These are phyloP conservation scores for Pascua guehoae DNA, from an alignment of 1,284 basidiomycete species.

Conservation along the genomic window DNA sequence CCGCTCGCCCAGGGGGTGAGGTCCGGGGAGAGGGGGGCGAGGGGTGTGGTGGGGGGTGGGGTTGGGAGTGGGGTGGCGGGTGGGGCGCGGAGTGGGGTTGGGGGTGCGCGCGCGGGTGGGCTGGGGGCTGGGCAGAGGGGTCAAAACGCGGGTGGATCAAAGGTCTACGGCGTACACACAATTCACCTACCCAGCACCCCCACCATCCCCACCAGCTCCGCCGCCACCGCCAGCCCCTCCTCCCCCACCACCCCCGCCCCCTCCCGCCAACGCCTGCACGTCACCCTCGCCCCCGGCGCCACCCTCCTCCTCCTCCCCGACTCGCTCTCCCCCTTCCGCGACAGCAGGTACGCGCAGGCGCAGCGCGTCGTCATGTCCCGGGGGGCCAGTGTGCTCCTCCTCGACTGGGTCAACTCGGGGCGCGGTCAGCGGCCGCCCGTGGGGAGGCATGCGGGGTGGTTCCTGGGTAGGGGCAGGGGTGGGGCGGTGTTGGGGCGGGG, in stretches of 20 bases:
- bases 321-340: constrained; percentile 83
- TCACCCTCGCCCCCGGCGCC: constrained; percentile 56
- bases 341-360: constrained; percentile 73
- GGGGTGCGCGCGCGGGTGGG: no score
- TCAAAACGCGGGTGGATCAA: no score
- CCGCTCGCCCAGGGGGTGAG: constrained; percentile 24
- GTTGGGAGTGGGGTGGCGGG: no score
- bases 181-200: no score
- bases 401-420: constrained; percentile 91
- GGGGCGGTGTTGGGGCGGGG: no score
- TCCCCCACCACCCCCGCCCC: neutral
- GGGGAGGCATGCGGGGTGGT: no score
- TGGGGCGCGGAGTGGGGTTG: no score
- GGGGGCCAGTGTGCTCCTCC: constrained; percentile 61
- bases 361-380: constrained; percentile 61
- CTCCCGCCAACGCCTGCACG: constrained; percentile 54
- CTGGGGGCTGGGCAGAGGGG: no score
- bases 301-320: constrained; percentile 79
- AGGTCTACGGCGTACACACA: no score
- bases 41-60: neutral
- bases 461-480: no score
- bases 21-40: neutral
- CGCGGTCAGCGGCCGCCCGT: constrained; percentile 47
- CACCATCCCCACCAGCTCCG: no score
- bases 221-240: no score